These are phyloP conservation scores for Artemisia annua DNA, from an alignment of 129 eudicot genomes.

Conservation along the genomic window DNA sequence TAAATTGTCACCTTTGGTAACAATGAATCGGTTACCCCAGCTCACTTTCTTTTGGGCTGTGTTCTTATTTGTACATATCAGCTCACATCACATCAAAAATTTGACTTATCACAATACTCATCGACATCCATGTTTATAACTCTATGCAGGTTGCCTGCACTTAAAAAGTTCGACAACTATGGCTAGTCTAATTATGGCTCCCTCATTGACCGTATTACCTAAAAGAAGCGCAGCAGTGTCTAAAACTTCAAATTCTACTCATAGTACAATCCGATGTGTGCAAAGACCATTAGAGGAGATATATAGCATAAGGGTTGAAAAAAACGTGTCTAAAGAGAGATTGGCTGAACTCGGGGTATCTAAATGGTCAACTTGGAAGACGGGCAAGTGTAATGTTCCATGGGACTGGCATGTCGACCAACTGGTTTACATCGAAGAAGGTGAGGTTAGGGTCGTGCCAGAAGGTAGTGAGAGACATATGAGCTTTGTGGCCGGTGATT, in stretches of 20 bases:
- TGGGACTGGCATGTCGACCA: slow-evolving; percentile 99
- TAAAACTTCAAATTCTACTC: slow-evolving; percentile 23
- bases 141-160: not conserved
- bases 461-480: slow-evolving; percentile 81
- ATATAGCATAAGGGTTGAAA: slow-evolving; percentile 78
- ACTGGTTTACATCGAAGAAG: slow-evolving; percentile 91
- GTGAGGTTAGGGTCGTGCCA: slow-evolving; percentile 96
- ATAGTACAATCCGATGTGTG: slow-evolving; percentile 46
- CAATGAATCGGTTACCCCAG: not conserved
- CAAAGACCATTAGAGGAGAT: slow-evolving; percentile 89
- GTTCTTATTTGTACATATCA: not conserved
- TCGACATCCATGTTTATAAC: not conserved
- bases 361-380: slow-evolving; percentile 90
- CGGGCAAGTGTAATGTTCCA: slow-evolving; percentile 84
- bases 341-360: slow-evolving; percentile 78
- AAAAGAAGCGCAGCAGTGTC: slow-evolving; percentile 24
- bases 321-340: slow-evolving; percentile 61
- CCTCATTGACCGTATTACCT: slow-evolving; percentile 33
- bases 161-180: slow-evolving; percentile 25
- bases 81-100: not conserved
- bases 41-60: not conserved
- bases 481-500: slow-evolving; percentile 90
- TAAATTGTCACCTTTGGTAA: not conserved
- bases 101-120: no score
- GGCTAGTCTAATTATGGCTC: slow-evolving; percentile 53